A percentile compares a stretch with the other conserved stretches of the same genome.
phyloP scores from a whole-genome alignment of 2,329 filamentous ascomycete species.

The Aotearoamyces nothofagi region DNA sequence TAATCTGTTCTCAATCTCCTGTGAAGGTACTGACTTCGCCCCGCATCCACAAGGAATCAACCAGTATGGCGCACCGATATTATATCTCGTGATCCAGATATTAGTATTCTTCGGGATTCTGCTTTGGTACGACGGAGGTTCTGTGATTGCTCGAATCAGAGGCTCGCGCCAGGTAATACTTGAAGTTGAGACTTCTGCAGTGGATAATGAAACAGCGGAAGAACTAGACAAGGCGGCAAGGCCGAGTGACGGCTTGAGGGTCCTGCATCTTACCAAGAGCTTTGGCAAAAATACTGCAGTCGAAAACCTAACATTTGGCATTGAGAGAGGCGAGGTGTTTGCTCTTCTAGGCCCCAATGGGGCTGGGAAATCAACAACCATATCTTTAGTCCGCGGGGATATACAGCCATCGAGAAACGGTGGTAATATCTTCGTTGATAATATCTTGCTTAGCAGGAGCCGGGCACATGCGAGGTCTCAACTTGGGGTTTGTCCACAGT shows the following conservation, averaged over 20 bases:
- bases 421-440: constrained; percentile 73
- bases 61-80: constrained; percentile 69
- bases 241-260: constrained; percentile 40
- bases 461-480: constrained; percentile 58
- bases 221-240: constrained; percentile 49
- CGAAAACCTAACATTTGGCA: constrained; percentile 76
- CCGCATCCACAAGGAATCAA: constrained; percentile 54
- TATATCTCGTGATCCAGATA: constrained; percentile 67
- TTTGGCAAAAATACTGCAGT: constrained; percentile 68
- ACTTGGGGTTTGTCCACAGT: constrained; percentile 84
- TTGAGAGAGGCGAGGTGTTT: constrained; percentile 70
- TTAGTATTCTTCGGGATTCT: constrained; percentile 56
- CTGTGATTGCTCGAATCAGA: constrained; percentile 37
- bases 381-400: constrained; percentile 81
- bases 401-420: constrained; percentile 50
- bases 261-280: constrained; percentile 64
- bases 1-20: constrained; percentile 74
- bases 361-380: constrained; percentile 82
- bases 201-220: constrained; percentile 38
- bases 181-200: constrained; percentile 4
- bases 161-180: constrained; percentile 6
- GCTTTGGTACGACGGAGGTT: constrained; percentile 69
- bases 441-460: constrained; percentile 56
- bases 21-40: constrained; percentile 46
- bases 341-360: constrained; percentile 83